Evolutionary conservation across 2,329 filamentous ascomycete species (phyloP).

Genomic region (Xylaria sp.): DNA sequence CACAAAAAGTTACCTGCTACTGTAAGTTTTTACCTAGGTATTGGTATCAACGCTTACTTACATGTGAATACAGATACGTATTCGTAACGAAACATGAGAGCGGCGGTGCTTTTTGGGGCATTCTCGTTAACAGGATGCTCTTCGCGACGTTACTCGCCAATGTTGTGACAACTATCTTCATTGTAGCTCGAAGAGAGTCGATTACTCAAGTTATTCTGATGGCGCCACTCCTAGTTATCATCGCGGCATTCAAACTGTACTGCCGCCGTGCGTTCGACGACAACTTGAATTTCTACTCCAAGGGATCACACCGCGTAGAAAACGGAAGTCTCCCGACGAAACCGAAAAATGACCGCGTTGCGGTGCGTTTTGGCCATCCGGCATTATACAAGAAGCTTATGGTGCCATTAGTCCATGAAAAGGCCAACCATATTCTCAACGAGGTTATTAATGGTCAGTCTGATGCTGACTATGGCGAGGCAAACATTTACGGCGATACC

Average conservation of each 20-base stretch:
- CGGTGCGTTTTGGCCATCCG: constrained; percentile 85
- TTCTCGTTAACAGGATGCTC: constrained; percentile 79
- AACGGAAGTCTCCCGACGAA: constrained; percentile 60
- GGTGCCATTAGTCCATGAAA: constrained; percentile 93
- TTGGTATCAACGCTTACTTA: constrained; percentile 18
- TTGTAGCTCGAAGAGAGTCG: constrained; percentile 74
- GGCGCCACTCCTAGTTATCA: constrained; percentile 77
- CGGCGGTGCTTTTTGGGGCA: constrained; percentile 88
- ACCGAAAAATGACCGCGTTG: constrained; percentile 72
- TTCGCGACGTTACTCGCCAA: constrained; percentile 40
- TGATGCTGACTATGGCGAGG: constrained; percentile 69
- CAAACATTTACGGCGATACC: constrained; percentile 81
- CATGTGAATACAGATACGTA: constrained; percentile 66
- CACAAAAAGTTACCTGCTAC: constrained; percentile 90
- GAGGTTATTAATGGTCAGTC: constrained; percentile 84
- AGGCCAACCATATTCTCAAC: constrained; percentile 84
- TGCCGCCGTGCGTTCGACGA: constrained; percentile 75
- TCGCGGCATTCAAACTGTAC: constrained; percentile 85
- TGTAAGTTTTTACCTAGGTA: constrained; percentile 52
- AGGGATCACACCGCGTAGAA: constrained; percentile 60
- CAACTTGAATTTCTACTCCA: constrained; percentile 75
- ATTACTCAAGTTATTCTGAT: constrained; percentile 72
- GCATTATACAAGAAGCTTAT: constrained; percentile 90
- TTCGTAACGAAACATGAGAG: constrained; percentile 96
- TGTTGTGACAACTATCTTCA: constrained; percentile 56